These are phyloP conservation scores for Warburgia ugandensis DNA, from an alignment of 164 flowering plant genomes.

Conservation along the genomic window DNA sequence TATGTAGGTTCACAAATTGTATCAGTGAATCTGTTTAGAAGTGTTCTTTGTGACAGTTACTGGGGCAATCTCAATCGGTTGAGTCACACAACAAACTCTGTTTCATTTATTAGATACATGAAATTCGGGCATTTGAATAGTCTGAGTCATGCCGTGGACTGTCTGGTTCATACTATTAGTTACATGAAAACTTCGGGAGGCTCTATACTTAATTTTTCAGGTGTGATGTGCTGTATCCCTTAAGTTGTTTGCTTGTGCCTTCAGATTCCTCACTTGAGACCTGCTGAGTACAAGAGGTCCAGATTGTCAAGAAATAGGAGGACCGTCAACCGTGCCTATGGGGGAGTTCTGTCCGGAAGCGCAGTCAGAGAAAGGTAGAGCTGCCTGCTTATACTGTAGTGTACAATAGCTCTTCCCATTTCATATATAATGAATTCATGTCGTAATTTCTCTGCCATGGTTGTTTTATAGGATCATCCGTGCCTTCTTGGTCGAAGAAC, in stretches of 20 bases:
- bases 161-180: no score
- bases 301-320: slow-evolving; percentile 65
- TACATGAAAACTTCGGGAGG: no score
- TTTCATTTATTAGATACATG: no score
- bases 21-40: no score
- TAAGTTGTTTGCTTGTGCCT: background rate
- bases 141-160: no score
- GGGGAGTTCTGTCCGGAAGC: slow-evolving; percentile 66
- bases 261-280: slow-evolving; percentile 83
- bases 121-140: no score
- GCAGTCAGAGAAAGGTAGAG: slow-evolving; percentile 74
- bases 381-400: background rate
- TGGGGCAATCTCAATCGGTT: no score
- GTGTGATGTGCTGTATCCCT: background rate
- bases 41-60: no score
- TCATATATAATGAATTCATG: background rate
- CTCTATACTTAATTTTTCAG: background rate
- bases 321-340: slow-evolving; percentile 75
- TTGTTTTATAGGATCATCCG: slow-evolving; percentile 47
- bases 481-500: slow-evolving; percentile 74
- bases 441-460: background rate
- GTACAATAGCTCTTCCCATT: background rate
- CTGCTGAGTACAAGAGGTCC: slow-evolving; percentile 71
- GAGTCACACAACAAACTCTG: no score
- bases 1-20: no score